Conservation (phyloP, 2,329 filamentous ascomycete species). For the Chaetomiaceae sp. region DNA sequence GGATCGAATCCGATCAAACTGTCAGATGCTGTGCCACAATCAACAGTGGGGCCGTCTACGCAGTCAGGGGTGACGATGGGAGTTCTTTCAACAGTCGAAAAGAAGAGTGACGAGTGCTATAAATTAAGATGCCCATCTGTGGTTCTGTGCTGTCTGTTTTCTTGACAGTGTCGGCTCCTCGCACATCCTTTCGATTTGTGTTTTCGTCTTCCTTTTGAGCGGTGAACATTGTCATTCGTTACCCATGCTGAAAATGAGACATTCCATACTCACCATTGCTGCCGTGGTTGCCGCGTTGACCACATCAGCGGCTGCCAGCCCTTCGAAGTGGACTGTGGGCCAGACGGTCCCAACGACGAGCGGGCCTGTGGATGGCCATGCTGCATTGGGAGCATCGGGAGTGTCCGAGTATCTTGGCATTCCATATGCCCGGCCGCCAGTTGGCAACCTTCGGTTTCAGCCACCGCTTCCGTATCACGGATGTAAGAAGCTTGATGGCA, state of each 20-base stretch:
- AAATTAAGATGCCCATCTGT: too few species aligned
- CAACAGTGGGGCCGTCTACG: too few species aligned
- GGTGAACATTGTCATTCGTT: too few species aligned
- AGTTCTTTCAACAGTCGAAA: too few species aligned
- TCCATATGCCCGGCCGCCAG: constrained; percentile 27
- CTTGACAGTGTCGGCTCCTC: too few species aligned
- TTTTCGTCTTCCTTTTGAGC: too few species aligned
- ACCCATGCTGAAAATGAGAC: not conserved
- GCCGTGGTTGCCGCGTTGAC: not conserved
- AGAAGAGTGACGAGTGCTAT: too few species aligned
- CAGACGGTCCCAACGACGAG: constrained; percentile 29
- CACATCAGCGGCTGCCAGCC: not conserved
- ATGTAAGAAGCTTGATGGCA: constrained; percentile 19
- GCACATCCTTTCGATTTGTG: too few species aligned
- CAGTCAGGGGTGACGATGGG: too few species aligned
- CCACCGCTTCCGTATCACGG: constrained; percentile 25
- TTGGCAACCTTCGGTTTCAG: constrained; percentile 24
- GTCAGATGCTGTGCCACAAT: too few species aligned
- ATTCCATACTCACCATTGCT: not conserved
- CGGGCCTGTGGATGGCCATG: constrained; percentile 31
- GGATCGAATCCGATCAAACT: too few species aligned
- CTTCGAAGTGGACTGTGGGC: constrained; percentile 10
- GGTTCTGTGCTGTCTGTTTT: too few species aligned
- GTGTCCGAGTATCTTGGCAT: constrained; percentile 36
- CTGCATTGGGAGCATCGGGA: constrained; percentile 23